phyloP scores from a whole-genome alignment of 441 rosid species.

The Isatis lusitanica region DNA sequence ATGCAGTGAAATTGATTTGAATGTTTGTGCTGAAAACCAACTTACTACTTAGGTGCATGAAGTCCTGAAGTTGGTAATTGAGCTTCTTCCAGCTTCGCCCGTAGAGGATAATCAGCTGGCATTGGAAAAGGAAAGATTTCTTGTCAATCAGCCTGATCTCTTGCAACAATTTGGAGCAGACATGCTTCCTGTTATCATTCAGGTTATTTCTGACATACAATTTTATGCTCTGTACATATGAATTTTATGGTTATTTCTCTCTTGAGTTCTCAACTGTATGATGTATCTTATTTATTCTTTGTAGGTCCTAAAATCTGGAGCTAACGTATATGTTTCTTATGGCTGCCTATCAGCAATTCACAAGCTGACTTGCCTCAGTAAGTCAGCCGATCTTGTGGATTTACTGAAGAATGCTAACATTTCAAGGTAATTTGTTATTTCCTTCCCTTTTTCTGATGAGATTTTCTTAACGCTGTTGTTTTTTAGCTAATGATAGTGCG shows the following conservation, averaged over 20 bases:
- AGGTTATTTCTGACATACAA: slow-evolving; percentile 52
- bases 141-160: slow-evolving; percentile 62
- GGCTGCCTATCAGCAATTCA: slow-evolving; percentile 79
- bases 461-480: neutral
- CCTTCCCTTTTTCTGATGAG: neutral
- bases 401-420: slow-evolving; percentile 70
- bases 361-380: slow-evolving; percentile 67
- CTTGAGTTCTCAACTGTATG: slow-evolving; percentile 15
- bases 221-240: neutral
- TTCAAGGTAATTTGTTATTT: slow-evolving; percentile 58
- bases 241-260: slow-evolving; percentile 10
- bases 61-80: slow-evolving; percentile 86
- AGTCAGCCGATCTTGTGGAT: slow-evolving; percentile 65
- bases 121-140: slow-evolving; percentile 66
- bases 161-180: slow-evolving; percentile 67
- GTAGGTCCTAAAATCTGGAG: slow-evolving; percentile 93
- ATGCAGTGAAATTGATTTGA: slow-evolving; percentile 1
- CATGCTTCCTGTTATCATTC: slow-evolving; percentile 71
- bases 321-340: slow-evolving; percentile 69
- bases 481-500: slow-evolving; percentile 23
- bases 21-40: slow-evolving; percentile 7
- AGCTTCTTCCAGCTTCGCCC: slow-evolving; percentile 69
- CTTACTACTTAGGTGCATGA: slow-evolving; percentile 67
- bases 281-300: slow-evolving; percentile 21
- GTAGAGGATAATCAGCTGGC: slow-evolving; percentile 48